Evolutionary conservation across 768 basidiomycete species (phyloP), one percentile per base, ranked within the genome.

Genomic region (Pholiota molesta): DNA sequence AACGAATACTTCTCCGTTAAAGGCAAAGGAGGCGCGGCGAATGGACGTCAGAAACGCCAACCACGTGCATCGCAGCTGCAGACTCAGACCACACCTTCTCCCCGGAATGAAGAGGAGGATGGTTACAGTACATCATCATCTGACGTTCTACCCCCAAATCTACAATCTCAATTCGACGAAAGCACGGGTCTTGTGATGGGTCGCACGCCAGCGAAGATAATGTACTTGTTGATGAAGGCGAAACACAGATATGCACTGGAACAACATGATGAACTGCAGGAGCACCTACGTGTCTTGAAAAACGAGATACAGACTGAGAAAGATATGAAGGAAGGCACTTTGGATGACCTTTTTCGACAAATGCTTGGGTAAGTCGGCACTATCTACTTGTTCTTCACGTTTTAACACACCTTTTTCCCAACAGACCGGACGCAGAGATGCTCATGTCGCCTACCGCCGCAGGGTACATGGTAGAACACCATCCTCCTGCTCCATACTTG

Each of bases 201-300:
- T 1, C 83, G 89, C n/a, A 76, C 86, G n/a, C 88, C 85, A 0
- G 76, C 80, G 31, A 86, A 89, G 78, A 85, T 87, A 37, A 87
- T 86, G 79, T 96, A 95, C 72, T 79, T 76, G 64, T 81, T 76
- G 62, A 81, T 84, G 80, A 92, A 95, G 69, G 94, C 95, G 6
- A 94, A 94, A 69, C 82, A 89, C 71, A 78, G 78, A 54, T 90
- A 88, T 69, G 87, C 85, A 14, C 63, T 88, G 31, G 83, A 89
- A 60, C 86, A 91, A 68, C 87, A 92, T 63, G 86, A 85, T 33
- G 76, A 78, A 33, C 76, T 95, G 40, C 74, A 83, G 31, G 84
- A 87, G 64, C 90, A 95, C 71, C 75, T 93, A 64, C 81, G 84
- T 37, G 75, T 79, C 16, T 73, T 83, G 8, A 81, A 82, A 61